Conservation (phyloP, 2,329 filamentous ascomycete genomes). For the Fusarium globosum region DNA sequence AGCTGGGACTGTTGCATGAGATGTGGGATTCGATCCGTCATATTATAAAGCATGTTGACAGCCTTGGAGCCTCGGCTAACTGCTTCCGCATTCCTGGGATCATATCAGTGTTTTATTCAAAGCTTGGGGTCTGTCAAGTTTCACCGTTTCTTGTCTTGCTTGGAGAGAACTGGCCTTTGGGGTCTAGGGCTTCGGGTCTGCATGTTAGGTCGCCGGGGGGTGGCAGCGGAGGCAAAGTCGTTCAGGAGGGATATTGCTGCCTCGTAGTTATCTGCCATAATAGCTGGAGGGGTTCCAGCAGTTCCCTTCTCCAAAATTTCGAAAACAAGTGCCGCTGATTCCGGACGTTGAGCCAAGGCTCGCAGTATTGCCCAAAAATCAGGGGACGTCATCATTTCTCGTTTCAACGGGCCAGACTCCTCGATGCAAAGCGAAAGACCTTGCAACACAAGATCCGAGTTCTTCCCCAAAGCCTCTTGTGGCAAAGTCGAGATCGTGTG, state of each 20-base stretch:
- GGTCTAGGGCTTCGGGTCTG: conserved; percentile 70
- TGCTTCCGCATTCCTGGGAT: conserved; percentile 57
- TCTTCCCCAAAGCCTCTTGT: conserved; percentile 79
- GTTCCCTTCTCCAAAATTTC: conserved; percentile 85
- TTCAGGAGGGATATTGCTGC: conserved; percentile 85
- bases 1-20: conserved; percentile 95
- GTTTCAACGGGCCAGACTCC: conserved; percentile 80
- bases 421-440: conserved; percentile 85
- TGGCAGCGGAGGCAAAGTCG: conserved; percentile 87
- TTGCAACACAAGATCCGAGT: conserved; percentile 79
- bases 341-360: conserved; percentile 74
- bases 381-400: conserved; percentile 94
- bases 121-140: background rate
- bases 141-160: conserved; percentile 45
- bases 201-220: conserved; percentile 76
- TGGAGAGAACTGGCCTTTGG: conserved; percentile 47
- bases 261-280: conserved; percentile 96
- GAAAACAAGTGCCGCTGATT: conserved; percentile 83
- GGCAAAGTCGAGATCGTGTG: conserved; percentile 92
- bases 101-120: background rate
- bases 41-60: conserved; percentile 81
- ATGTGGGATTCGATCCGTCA: conserved; percentile 83
- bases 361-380: conserved; percentile 96
- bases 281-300: conserved; percentile 78
- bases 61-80: conserved; percentile 84